Evolutionary conservation across 306 rosid genomes (phyloP).

Genomic region (Lathyrus tuberosus): DNA sequence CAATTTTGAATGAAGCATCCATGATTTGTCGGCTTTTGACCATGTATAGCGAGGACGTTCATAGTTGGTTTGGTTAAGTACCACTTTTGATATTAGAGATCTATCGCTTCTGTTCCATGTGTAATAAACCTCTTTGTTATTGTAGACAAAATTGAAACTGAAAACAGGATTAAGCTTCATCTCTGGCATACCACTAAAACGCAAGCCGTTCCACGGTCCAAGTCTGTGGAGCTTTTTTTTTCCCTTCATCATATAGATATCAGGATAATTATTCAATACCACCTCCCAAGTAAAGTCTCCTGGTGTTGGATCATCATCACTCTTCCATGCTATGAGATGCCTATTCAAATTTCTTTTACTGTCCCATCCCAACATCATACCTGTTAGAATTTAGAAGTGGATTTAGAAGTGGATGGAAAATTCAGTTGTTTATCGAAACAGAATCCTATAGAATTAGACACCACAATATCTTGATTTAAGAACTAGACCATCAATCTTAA

Average conservation of each 20-base stretch:
- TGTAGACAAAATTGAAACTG: constrained; percentile 15
- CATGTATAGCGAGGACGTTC: constrained; percentile 12
- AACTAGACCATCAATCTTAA: neutral
- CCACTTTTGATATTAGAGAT: constrained; percentile 6
- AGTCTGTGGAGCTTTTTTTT: neutral
- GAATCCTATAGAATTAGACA: neutral
- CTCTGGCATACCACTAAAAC: constrained; percentile 27
- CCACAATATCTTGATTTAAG: neutral
- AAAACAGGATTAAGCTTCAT: constrained; percentile 13
- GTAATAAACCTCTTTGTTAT: constrained; percentile 21
- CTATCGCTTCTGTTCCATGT: neutral
- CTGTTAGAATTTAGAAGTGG: constrained; percentile 9
- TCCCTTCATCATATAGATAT: constrained; percentile 17
- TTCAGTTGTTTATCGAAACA: neutral
- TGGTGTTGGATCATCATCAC: constrained; percentile 37
- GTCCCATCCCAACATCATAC: constrained; percentile 46
- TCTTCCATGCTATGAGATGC: constrained; percentile 30
- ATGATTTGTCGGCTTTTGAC: neutral
- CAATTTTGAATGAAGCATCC: neutral
- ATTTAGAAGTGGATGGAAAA: neutral
- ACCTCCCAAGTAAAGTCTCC: constrained; percentile 22
- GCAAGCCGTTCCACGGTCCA: constrained; percentile 46
- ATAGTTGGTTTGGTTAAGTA: neutral
- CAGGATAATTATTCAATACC: constrained; percentile 7
- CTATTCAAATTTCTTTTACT: neutral